Conservation (phyloP, 192 early-diverging fungal genomes). For the Spizellomyces sp. region DNA sequence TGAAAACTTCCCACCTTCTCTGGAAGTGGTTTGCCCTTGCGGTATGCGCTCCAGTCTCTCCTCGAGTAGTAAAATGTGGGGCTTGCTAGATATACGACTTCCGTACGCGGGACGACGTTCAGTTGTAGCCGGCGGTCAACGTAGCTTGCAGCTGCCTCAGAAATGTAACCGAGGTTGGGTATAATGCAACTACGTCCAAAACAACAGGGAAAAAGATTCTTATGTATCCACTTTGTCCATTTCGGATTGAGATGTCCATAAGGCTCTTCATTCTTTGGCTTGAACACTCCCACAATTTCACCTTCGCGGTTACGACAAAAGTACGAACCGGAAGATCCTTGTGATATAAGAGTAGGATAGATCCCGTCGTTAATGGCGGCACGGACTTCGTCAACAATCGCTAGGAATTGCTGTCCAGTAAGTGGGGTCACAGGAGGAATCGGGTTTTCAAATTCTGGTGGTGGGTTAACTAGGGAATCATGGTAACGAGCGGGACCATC, state of each 20-base stretch:
- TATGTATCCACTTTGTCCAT: conserved; percentile 92
- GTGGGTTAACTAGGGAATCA: conserved; percentile 26
- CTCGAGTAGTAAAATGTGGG: conserved; percentile 80
- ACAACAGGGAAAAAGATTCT: conserved; percentile 83
- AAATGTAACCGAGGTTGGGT: conserved; percentile 87
- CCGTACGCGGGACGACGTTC: conserved; percentile 80
- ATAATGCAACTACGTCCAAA: conserved; percentile 88
- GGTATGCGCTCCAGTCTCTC: conserved; percentile 51
- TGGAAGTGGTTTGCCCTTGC: conserved; percentile 56
- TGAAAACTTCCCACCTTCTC: conserved; percentile 85
- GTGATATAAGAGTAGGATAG: conserved; percentile 49
- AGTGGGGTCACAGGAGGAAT: conserved; percentile 41
- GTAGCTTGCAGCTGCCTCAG: conserved; percentile 84
- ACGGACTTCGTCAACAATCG: conserved; percentile 43
- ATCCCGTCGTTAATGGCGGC: conserved; percentile 52
- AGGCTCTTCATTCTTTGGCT: conserved; percentile 72
- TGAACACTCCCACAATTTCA: conserved; percentile 86
- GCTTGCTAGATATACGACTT: conserved; percentile 71
- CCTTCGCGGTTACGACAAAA: conserved; percentile 78
- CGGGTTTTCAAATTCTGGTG: conserved; percentile 12
- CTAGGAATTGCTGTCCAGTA: conserved; percentile 34
- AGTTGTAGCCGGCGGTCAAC: conserved; percentile 76
- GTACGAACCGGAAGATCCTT: conserved; percentile 89
- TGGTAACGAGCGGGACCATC: conserved; percentile 5
- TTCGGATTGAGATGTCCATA: conserved; percentile 79